A percentile compares a stretch with the other conserved stretches of the same genome.
phyloP scores from a whole-genome alignment of 2,329 filamentous ascomycete genomes.

The Diaporthe humulicola region DNA sequence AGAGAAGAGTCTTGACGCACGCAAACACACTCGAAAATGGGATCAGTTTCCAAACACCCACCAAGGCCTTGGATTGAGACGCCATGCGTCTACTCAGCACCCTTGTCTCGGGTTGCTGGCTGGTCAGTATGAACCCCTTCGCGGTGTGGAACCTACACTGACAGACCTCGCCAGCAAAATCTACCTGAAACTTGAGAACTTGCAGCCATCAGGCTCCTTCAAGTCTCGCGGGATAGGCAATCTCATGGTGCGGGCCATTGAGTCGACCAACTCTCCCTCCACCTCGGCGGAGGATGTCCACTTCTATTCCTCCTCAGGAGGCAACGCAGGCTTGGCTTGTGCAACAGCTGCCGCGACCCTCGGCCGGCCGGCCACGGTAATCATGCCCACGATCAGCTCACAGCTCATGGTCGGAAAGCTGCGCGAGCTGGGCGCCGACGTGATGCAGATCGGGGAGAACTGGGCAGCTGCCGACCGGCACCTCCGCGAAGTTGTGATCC shows the following conservation, averaged over 20 bases:
- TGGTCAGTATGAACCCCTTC: constrained; percentile 65
- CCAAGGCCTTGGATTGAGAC: constrained; percentile 75
- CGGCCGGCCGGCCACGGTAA: constrained; percentile 75
- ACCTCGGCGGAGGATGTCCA: constrained; percentile 60
- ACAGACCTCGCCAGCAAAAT: constrained; percentile 68
- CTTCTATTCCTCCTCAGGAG: constrained; percentile 81
- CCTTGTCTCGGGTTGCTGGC: constrained; percentile 75
- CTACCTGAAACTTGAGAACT: constrained; percentile 85
- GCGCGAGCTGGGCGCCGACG: constrained; percentile 72
- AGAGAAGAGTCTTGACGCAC: background rate
- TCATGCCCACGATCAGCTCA: constrained; percentile 76
- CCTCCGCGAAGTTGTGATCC: constrained; percentile 59
- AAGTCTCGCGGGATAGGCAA: constrained; percentile 84
- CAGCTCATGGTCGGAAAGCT: constrained; percentile 78
- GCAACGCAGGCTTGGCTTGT: constrained; percentile 85
- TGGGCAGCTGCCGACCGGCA: constrained; percentile 79
- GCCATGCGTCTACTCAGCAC: constrained; percentile 74
- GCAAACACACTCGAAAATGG: constrained; percentile 43
- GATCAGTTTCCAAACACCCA: constrained; percentile 45
- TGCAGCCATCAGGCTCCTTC: constrained; percentile 87
- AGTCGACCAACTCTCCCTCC: constrained; percentile 42
- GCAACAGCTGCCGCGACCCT: constrained; percentile 77
- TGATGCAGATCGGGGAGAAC: constrained; percentile 74
- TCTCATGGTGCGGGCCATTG: constrained; percentile 69
- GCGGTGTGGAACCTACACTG: background rate